These are phyloP conservation scores for Aaosphaeria arxii DNA, from an alignment of 2,329 filamentous ascomycete species.

Conservation along the genomic window DNA sequence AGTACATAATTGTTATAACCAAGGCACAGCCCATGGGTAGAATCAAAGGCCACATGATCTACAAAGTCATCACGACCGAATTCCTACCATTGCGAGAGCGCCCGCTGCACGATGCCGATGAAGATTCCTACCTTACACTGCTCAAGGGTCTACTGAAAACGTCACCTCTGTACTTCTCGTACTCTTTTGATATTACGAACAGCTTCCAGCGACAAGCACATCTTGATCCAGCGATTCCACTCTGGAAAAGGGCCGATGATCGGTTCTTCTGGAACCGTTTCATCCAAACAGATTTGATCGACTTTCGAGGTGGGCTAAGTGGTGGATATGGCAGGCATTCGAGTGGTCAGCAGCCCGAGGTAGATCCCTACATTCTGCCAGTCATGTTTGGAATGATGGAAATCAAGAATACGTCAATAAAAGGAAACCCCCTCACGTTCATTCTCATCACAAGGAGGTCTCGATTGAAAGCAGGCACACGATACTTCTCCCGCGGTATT, in stretches of 20 bases:
- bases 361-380: conserved; percentile 90
- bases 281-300: conserved; percentile 84
- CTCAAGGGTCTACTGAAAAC: conserved; percentile 78
- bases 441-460: conserved; percentile 86
- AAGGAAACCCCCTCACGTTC: conserved; percentile 79
- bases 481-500: conserved; percentile 92
- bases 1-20: conserved; percentile 95
- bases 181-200: conserved; percentile 94
- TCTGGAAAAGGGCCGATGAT: conserved; percentile 93
- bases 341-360: conserved; percentile 67
- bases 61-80: conserved; percentile 87
- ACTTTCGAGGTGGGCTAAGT: conserved; percentile 67
- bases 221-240: conserved; percentile 64
- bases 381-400: conserved; percentile 96
- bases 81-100: conserved; percentile 92
- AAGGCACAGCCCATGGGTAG: conserved; percentile 89
- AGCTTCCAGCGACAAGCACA: conserved; percentile 92
- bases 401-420: conserved; percentile 82
- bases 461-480: conserved; percentile 81
- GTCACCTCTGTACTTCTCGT: conserved; percentile 96
- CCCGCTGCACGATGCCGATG: conserved; percentile 85
- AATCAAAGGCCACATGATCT: conserved; percentile 93
- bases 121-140: conserved; percentile 83
- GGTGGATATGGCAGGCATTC: conserved; percentile 56
- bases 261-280: conserved; percentile 99